Base-by-base conservation (phyloP, 768 basidiomycete species). In the Galerina sulciceps region DNA sequence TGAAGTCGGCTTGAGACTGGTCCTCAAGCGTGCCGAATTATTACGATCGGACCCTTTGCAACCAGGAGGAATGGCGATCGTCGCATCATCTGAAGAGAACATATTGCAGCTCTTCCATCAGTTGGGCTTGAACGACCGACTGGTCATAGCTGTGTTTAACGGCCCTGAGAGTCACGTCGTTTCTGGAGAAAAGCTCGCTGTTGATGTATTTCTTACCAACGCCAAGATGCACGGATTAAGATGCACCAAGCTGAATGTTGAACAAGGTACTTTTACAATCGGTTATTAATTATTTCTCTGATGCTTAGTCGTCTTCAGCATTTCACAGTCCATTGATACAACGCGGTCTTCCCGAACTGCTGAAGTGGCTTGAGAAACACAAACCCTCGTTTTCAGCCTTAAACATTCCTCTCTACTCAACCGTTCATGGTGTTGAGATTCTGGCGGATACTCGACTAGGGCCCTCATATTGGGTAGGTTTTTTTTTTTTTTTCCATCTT, bases 251-350 rank as follows among this genome's bases (percentile, higher is more conserved):
- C 45, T 73, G 14, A 66, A 69, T 40, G 68, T 73, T 34, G 57
- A 61, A 43, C 70, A 73, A 68, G 72, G 69, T 67, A 58, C 45
- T 49, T 42, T 18, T 35, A 5, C 35, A 10, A 6, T 18, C 1
- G 26, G 9, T 54, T 22, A 9, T 10, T 46, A 6, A 35, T 40
- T 10, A 18, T 35, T 8, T 13, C 6, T 46, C 14, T 54, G n/a
- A 31, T 17, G 22, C 22, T 36, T 14, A 36, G 6, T 34, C 15
- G 22, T 18, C n/a, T 22, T 41, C 26, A 72, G 73, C 65, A 3
- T 74, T 73, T 50, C 73, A 74, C 42, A 72, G 73, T 56, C 69
- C 67, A 17, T 65, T 65, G 40, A 67, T 74, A 23, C 58, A 58
- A 9, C 17, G 52, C 15, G 47, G 53, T 10, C 44, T 74, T 23